Evolutionary conservation across 2,329 filamentous ascomycete species (phyloP).

Genomic region (Sporothrix schenckii): DNA sequence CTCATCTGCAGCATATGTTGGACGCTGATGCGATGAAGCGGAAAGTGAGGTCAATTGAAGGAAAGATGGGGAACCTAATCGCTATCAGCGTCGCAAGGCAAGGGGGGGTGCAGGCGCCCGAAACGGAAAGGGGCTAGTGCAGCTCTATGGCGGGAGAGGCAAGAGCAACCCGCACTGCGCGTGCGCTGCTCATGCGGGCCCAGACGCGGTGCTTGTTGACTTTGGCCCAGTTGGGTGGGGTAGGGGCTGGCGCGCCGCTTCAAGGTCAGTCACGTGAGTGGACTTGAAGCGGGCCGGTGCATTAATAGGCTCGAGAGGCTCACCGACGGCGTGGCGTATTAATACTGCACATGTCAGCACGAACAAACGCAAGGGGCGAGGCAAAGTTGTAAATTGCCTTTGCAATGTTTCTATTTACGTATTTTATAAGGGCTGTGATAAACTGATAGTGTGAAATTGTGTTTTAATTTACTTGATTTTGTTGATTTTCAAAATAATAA

Average conservation of each 20-base stretch:
- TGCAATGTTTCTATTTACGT: too few species aligned
- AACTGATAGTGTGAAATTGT: too few species aligned
- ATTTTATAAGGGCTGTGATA: too few species aligned
- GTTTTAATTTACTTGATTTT: too few species aligned
- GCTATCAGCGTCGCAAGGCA: constrained; percentile 23
- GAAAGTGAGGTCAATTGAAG: background rate
- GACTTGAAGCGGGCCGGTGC: background rate
- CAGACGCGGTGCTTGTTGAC: constrained; percentile 2
- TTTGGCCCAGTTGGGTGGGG: too few species aligned
- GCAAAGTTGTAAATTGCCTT: too few species aligned
- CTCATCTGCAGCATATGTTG: constrained; percentile 8
- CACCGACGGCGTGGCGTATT: background rate
- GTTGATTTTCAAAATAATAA: too few species aligned
- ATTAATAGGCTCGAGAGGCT: constrained; percentile 11
- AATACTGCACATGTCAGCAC: too few species aligned
- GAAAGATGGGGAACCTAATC: constrained; percentile 19
- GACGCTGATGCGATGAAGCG: background rate
- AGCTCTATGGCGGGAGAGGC: background rate
- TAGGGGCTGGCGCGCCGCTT: background rate
- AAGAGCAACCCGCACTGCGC: constrained; percentile 12
- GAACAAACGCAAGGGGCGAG: too few species aligned
- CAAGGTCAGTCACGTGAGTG: background rate
- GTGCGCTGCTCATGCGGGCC: constrained; percentile 15
- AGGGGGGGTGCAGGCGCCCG: constrained; percentile 13
- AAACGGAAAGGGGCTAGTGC: constrained; percentile 24